Conservation (phyloP, 306 rosid species). For the Acacia melanoxylon region DNA sequence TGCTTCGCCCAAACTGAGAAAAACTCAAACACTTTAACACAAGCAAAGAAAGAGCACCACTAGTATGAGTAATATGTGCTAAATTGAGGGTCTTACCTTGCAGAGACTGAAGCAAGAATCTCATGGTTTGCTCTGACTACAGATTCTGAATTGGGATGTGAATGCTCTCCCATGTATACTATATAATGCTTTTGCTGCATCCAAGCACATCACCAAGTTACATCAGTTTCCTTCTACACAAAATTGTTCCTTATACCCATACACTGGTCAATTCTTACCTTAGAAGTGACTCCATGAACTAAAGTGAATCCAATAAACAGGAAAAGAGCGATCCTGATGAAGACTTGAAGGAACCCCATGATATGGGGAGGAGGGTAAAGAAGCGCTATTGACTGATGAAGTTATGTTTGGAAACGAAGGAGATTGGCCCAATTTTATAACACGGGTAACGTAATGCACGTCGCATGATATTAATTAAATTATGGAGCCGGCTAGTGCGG, state of each 20-base stretch:
- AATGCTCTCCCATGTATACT: slow-evolving; percentile 69
- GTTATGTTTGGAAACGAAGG: slow-evolving; percentile 23
- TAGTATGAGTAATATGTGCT: not conserved
- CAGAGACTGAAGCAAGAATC: slow-evolving; percentile 58
- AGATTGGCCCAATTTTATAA: slow-evolving; percentile 39
- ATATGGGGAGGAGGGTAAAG: slow-evolving; percentile 12
- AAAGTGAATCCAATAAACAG: slow-evolving; percentile 39
- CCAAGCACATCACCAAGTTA: slow-evolving; percentile 14
- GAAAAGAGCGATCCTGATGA: slow-evolving; percentile 32
- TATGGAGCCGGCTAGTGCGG: slow-evolving; percentile 42
- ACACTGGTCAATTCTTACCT: slow-evolving; percentile 37
- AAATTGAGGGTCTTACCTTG: slow-evolving; percentile 42
- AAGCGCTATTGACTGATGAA: not conserved
- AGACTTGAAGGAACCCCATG: slow-evolving; percentile 37
- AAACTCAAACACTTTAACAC: slow-evolving; percentile 1
- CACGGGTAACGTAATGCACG: not conserved
- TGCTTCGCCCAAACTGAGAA: slow-evolving; percentile 48
- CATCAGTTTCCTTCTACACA: slow-evolving; percentile 14
- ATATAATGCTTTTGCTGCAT: slow-evolving; percentile 56
- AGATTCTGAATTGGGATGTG: slow-evolving; percentile 59
- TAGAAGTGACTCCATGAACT: slow-evolving; percentile 46
- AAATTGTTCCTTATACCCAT: not conserved
- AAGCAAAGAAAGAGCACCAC: not conserved
- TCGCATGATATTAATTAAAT: not conserved
- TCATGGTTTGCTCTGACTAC: slow-evolving; percentile 64